phyloP scores from a whole-genome alignment of 768 basidiomycete genomes.

The Kwoniella botswanensis region DNA sequence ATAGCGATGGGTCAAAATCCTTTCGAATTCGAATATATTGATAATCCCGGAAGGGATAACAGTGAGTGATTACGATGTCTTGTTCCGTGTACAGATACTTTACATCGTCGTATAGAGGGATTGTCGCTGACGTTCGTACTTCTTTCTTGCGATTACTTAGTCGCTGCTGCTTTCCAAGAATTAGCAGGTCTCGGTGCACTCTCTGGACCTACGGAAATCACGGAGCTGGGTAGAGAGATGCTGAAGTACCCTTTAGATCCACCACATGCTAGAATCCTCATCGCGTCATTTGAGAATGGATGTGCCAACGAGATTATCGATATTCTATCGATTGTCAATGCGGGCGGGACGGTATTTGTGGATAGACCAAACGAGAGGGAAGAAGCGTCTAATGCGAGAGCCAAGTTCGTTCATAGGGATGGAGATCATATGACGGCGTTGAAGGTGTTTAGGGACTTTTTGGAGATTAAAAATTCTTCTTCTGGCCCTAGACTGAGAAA shows the following conservation, averaged over 20 bases:
- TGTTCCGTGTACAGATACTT: too few species aligned
- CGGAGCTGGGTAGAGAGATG: slow-evolving; percentile 78
- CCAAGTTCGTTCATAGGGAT: slow-evolving; percentile 77
- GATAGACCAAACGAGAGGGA: slow-evolving; percentile 73
- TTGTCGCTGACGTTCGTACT: too few species aligned
- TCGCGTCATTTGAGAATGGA: slow-evolving; percentile 73
- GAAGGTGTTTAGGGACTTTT: slow-evolving; percentile 81
- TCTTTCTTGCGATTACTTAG: slow-evolving; percentile 28
- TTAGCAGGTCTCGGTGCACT: slow-evolving; percentile 83
- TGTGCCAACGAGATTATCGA: slow-evolving; percentile 81
- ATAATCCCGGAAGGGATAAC: slow-evolving; percentile 75
- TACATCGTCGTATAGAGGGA: too few species aligned
- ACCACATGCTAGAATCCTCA: slow-evolving; percentile 72
- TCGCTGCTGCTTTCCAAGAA: slow-evolving; percentile 57
- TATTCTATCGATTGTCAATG: slow-evolving; percentile 80
- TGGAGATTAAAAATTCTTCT: slow-evolving; percentile 60
- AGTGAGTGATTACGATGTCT: slow-evolving; percentile 62
- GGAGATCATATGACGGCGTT: slow-evolving; percentile 92
- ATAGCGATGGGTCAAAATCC: slow-evolving; percentile 82
- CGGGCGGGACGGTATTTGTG: slow-evolving; percentile 79
- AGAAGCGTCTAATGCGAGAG: slow-evolving; percentile 67
- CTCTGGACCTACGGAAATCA: slow-evolving; percentile 69
- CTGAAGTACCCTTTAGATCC: slow-evolving; percentile 93
- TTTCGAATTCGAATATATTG: slow-evolving; percentile 84
- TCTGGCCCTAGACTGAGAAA: slow-evolving; percentile 11